A percentile compares a stretch with the other conserved stretches of the same genome.
Conservation (phyloP, 169 alveolate species). For the Eimeria brunetti region DNA sequence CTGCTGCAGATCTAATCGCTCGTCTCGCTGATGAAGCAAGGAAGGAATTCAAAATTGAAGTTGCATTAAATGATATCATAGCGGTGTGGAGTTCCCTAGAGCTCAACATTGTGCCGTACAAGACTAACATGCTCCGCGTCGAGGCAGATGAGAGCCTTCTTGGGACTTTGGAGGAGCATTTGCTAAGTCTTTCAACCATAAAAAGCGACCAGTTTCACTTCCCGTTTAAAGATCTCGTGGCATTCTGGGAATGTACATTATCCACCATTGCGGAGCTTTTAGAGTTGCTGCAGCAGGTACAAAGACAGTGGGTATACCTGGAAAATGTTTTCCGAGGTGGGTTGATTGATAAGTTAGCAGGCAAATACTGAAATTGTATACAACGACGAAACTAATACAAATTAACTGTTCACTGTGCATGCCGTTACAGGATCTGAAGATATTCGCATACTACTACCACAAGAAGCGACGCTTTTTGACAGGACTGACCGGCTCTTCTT, state of each 20-base stretch:
- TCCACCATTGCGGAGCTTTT: slow-evolving; percentile 84
- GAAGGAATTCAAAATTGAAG: slow-evolving; percentile 86
- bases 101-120: slow-evolving; percentile 79
- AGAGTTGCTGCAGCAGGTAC: slow-evolving; percentile 84
- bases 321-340: slow-evolving; percentile 84
- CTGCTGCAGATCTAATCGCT: slow-evolving; percentile 66
- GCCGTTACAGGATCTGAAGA: slow-evolving; percentile 84
- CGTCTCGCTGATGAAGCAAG: slow-evolving; percentile 85
- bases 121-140: slow-evolving; percentile 74
- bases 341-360: slow-evolving; percentile 90
- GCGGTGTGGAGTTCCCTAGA: slow-evolving; percentile 73
- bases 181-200: slow-evolving; percentile 83
- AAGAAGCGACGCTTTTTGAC: slow-evolving; percentile 83
- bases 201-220: slow-evolving; percentile 84
- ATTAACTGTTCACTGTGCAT: slow-evolving; percentile 86
- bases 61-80: slow-evolving; percentile 82
- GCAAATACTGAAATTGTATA: slow-evolving; percentile 96
- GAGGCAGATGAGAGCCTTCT: slow-evolving; percentile 79
- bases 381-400: slow-evolving; percentile 94
- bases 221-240: slow-evolving; percentile 84
- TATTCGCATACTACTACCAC: slow-evolving; percentile 85
- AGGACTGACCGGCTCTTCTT: slow-evolving; percentile 73
- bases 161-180: slow-evolving; percentile 85
- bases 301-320: slow-evolving; percentile 85
- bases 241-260: slow-evolving; percentile 84